Evolutionary conservation across 305 asterid species (phyloP), one percentile per base, ranked within the genome.

Genomic region (Fraxinus albicans): DNA sequence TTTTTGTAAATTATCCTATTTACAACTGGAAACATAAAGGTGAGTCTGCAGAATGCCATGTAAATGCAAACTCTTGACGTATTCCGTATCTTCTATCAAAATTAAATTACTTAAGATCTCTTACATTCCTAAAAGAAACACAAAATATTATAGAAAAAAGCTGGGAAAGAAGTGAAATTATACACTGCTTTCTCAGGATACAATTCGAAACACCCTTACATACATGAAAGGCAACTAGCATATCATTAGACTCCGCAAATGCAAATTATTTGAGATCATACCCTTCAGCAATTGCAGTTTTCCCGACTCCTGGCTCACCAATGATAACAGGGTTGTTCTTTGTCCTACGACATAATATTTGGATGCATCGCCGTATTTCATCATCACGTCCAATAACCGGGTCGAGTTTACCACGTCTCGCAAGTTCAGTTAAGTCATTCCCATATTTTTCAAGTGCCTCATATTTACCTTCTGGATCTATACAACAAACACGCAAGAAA

Each of bases 271-370:
- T 77, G 77, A 85, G 79, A 84, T 50, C 60, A 35, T 92, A 94
- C 98, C 97, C 97, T 87, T 92, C 97, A 78, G 95, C 97, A 84
- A 92, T 94, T 81, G 98, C 96, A 80, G 97, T 94, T 91, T 94
- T 92, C 25, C 97, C 97, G 19, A 92, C 98, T 76, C 98, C 97
- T 77, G 96, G 97, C 87, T 94, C 97, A 82, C 97, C 96, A 80
- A 92, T 90, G 85, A 92, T 91, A 83, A 94, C 93, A 79, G 97
- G 97, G 82, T 92, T 94, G 85, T 94, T 94, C 90, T 94, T 92
- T 70, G 96, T 90, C 88, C 97, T 86, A 73, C 94, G 93, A 77
- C 92, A 86, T 80, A 92, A 88, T 79, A 94, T 94, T 84, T 94
- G 96, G 80, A 92, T 92, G 88, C 98, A 94, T 40, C 96, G 90